These are phyloP conservation scores for Sphagnum fallax DNA, from an alignment of 228 moss, liverwort and hornwort genomes.

Conservation along the genomic window DNA sequence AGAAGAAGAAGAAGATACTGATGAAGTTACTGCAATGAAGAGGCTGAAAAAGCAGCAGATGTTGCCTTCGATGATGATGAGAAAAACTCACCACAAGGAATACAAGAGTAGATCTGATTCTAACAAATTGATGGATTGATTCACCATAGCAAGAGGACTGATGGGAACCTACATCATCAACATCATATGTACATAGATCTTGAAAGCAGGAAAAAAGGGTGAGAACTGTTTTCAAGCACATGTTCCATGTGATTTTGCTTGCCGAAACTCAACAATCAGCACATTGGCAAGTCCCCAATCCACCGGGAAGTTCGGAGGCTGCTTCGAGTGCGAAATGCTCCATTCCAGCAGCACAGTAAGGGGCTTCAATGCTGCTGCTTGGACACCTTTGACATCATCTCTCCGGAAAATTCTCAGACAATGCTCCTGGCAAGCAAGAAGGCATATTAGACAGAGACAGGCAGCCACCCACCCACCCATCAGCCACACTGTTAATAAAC, in stretches of 20 bases:
- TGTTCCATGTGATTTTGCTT: conserved; percentile 65
- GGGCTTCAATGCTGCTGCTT: conserved; percentile 75
- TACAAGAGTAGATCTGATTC: neutral
- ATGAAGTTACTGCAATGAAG: no score
- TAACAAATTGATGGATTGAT: no score
- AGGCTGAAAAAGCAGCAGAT: no score
- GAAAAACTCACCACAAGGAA: neutral
- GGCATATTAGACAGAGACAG: neutral
- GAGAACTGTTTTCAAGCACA: conserved; percentile 27
- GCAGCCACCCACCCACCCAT: neutral
- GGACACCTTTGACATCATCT: conserved; percentile 75
- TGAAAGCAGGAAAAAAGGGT: neutral
- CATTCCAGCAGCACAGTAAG: conserved; percentile 64
- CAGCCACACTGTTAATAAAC: neutral
- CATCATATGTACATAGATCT: neutral
- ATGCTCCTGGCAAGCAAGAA: conserved; percentile 43
- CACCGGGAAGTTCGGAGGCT: conserved; percentile 24
- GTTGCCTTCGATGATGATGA: no score
- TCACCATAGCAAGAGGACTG: no score
- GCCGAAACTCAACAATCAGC: conserved; percentile 64
- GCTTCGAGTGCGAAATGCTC: conserved; percentile 19
- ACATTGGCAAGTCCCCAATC: conserved; percentile 54
- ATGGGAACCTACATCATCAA: neutral
- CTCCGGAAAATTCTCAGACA: conserved; percentile 63
- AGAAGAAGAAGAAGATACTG: no score